Evolutionary conservation across 371 early-diverging fungal species (phyloP).

Genomic region (Zychaea mexicana): DNA sequence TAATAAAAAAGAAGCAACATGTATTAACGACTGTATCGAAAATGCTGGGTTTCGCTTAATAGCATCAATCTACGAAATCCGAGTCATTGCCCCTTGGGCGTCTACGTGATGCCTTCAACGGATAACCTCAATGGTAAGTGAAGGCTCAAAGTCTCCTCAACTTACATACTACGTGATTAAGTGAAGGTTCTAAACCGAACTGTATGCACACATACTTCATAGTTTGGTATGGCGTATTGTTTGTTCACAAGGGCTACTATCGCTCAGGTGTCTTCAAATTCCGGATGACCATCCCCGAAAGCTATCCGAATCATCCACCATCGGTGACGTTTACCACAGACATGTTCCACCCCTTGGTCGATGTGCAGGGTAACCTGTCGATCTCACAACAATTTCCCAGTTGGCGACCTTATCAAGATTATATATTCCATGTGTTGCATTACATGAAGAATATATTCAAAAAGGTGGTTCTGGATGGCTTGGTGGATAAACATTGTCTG

Average conservation of each 20-base stretch:
- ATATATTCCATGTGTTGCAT: slow-evolving; percentile 81
- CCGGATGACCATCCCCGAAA: slow-evolving; percentile 82
- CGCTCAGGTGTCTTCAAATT: slow-evolving; percentile 94
- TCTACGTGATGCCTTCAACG: slow-evolving; percentile 86
- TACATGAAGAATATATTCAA: slow-evolving; percentile 87
- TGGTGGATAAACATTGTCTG: slow-evolving; percentile 70
- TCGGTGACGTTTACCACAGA: slow-evolving; percentile 86
- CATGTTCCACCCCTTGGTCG: slow-evolving; percentile 96
- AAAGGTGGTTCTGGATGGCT: slow-evolving; percentile 67
- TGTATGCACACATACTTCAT: background rate
- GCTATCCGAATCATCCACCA: slow-evolving; percentile 86
- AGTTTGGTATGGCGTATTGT: slow-evolving; percentile 87
- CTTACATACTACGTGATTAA: no score
- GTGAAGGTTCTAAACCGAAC: no score
- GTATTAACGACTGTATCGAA: no score
- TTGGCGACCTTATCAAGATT: slow-evolving; percentile 85
- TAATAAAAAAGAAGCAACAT: no score
- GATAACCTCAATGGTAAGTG: slow-evolving; percentile 74
- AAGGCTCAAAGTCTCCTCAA: no score
- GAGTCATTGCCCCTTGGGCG: slow-evolving; percentile 80
- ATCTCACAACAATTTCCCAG: slow-evolving; percentile 77
- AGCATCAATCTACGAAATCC: slow-evolving; percentile 79
- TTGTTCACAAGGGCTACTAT: slow-evolving; percentile 89
- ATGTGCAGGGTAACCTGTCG: slow-evolving; percentile 65
- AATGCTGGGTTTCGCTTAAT: no score